A percentile compares a stretch with the other conserved stretches of the same genome.
Evolutionary conservation across 2,329 filamentous ascomycete genomes (phyloP).

Genomic region (Magnaporthiopsis incrustans): DNA sequence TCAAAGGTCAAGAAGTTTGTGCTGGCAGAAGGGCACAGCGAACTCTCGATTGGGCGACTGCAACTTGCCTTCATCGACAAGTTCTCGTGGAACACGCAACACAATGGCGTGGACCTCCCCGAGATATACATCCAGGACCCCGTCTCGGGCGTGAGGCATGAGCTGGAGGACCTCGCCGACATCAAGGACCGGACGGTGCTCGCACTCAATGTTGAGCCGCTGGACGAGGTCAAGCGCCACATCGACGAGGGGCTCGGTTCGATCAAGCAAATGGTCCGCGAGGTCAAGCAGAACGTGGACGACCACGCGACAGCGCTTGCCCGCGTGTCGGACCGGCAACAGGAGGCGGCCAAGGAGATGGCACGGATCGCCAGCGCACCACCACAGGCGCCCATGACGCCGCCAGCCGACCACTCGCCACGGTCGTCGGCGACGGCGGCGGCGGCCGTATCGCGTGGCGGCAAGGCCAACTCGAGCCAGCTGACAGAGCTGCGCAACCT

Average conservation of each 20-base stretch:
- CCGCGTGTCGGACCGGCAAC: conserved; percentile 80
- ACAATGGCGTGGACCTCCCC: conserved; percentile 83
- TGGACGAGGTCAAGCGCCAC: conserved; percentile 94
- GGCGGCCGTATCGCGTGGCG: neutral
- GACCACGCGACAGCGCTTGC: conserved; percentile 78
- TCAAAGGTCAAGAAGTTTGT: conserved; percentile 96
- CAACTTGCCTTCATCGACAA: conserved; percentile 98
- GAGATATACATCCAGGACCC: conserved; percentile 98
- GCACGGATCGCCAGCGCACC: conserved; percentile 47
- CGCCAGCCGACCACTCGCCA: conserved; percentile 26
- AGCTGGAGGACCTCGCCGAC: conserved; percentile 85
- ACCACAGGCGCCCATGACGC: conserved; percentile 28
- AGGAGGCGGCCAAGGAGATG: conserved; percentile 83
- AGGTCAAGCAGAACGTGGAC: conserved; percentile 74
- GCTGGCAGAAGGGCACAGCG: conserved; percentile 72
- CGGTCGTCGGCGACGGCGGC: conserved; percentile 10
- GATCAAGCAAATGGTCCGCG: conserved; percentile 74
- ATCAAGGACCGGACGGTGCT: conserved; percentile 92
- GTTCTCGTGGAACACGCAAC: conserved; percentile 97
- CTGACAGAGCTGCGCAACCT: conserved; percentile 73
- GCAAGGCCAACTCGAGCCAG: conserved; percentile 46
- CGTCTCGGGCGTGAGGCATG: conserved; percentile 90
- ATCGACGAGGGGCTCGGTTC: conserved; percentile 86
- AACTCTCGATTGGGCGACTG: conserved; percentile 77
- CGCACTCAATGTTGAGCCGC: conserved; percentile 84